These are phyloP conservation scores for Fusarium scirpi DNA, from an alignment of 2,329 filamentous ascomycete species.

Conservation along the genomic window DNA sequence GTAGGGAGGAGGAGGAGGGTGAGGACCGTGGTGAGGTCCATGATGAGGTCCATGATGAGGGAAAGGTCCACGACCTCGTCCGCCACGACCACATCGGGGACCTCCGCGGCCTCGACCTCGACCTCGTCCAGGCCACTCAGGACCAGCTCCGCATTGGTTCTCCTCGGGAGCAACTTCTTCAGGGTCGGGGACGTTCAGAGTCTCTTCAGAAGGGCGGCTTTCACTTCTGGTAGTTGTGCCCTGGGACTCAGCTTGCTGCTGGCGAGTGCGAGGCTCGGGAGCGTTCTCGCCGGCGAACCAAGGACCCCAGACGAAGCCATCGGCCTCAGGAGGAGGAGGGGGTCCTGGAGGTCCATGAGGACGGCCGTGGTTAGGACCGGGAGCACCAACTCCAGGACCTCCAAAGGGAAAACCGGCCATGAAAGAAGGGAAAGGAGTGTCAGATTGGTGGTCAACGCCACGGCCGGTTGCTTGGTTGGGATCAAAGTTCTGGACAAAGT, in stretches of 20 bases:
- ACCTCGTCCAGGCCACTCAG: conserved; percentile 41
- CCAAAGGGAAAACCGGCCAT: conserved; percentile 53
- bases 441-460: conserved; percentile 55
- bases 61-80: conserved; percentile 41
- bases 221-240: conserved; percentile 46
- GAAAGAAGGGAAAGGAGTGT: conserved; percentile 42
- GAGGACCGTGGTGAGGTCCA: conserved; percentile 40
- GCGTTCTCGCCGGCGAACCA: conserved; percentile 44
- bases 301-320: conserved; percentile 44
- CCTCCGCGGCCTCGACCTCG: conserved; percentile 41
- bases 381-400: conserved; percentile 27
- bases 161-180: conserved; percentile 52
- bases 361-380: conserved; percentile 21
- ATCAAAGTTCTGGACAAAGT: conserved; percentile 54
- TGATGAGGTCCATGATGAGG: conserved; percentile 26
- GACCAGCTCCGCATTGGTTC: conserved; percentile 40
- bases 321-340: conserved; percentile 41
- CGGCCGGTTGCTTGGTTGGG: conserved; percentile 49
- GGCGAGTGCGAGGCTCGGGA: conserved; percentile 33
- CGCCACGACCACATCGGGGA: conserved; percentile 38
- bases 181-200: conserved; percentile 49
- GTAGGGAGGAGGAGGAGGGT: conserved; percentile 30
- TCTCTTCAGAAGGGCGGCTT: conserved; percentile 53
- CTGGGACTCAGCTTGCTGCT: conserved; percentile 30
- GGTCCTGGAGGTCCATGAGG: conserved; percentile 29